These are phyloP conservation scores for Pythium phragmiticola DNA, from an alignment of 352 stramenopile genomes.

Conservation along the genomic window DNA sequence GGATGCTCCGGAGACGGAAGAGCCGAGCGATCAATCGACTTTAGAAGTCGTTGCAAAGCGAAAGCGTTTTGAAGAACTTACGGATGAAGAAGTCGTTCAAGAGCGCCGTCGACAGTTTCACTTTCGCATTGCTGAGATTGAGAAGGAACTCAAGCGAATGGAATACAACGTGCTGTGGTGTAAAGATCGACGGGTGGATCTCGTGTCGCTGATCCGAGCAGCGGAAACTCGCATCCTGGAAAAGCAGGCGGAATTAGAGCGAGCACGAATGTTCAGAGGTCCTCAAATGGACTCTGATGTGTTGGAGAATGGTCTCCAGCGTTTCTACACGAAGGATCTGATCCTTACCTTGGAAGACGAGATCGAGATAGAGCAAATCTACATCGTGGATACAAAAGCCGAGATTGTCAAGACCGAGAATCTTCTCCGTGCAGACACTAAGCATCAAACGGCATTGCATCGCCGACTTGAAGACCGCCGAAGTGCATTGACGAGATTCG, in stretches of 20 bases:
- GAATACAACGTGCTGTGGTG: slow-evolving; percentile 84
- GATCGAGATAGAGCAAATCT: slow-evolving; percentile 83
- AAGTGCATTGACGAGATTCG: slow-evolving; percentile 46
- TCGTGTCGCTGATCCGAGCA: slow-evolving; percentile 66
- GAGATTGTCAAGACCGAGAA: slow-evolving; percentile 74
- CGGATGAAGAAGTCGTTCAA: slow-evolving; percentile 42
- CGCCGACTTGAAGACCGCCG: slow-evolving; percentile 40
- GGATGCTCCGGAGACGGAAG: not conserved
- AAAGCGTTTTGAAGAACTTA: slow-evolving; percentile 52
- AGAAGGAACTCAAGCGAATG: slow-evolving; percentile 46
- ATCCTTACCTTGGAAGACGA: slow-evolving; percentile 75
- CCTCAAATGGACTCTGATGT: slow-evolving; percentile 82
- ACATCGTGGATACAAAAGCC: slow-evolving; percentile 75
- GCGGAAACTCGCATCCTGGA: slow-evolving; percentile 68
- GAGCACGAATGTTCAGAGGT: slow-evolving; percentile 61
- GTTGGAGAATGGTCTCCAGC: slow-evolving; percentile 63
- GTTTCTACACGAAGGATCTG: slow-evolving; percentile 78
- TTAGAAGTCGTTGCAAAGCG: not conserved
- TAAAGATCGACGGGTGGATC: slow-evolving; percentile 59
- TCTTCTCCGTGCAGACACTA: slow-evolving; percentile 60
- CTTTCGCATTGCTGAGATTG: slow-evolving; percentile 66
- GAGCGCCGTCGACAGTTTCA: slow-evolving; percentile 74
- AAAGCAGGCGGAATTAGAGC: slow-evolving; percentile 79
- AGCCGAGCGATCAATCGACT: slow-evolving; percentile 14
- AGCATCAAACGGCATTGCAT: slow-evolving; percentile 32